Base-by-base conservation (phyloP, 176 grass and related monocot species). In the Carex scoparia region DNA sequence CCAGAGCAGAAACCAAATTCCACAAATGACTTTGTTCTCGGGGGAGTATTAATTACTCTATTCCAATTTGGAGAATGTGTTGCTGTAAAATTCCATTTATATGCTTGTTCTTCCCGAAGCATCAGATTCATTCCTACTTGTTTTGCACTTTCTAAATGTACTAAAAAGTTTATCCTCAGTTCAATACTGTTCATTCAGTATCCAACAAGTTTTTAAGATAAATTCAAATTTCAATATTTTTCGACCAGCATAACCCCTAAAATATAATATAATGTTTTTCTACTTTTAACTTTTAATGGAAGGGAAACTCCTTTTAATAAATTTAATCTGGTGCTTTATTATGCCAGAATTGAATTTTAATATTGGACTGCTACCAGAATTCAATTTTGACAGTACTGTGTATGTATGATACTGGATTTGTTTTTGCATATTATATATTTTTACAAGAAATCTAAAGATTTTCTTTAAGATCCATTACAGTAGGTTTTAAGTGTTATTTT, bases 61-160 rank as follows among this genome's bases (percentile, higher is more conserved):
- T 57, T 57, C 27, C 69, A 72, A 19, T 72, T 72, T 72, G 37
- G 69, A 72, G 7, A 49, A 72, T 72, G 16, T 72, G 16, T 72
- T 28, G 61, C 69, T 48, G 7, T 48, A 10, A 63, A 72, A 46
- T 72, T 46, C 69, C 51, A 78, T 16, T 55, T 58, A 78, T 78
- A 78, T 77, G 51, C 49, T 78, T 27, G 44, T 23, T 49, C 30
- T 78, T 78, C 33, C 11, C 0, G 5, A 76, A 78, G 74, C 23
- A 78, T 78, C 51, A 18, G 51, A 78, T 57, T 56, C 49, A 32
- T 56, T 78, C 27, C 73, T 56, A 32, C 28, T 78, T 78, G 73
- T 55, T 56, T 77, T 31, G 11, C 23, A 77, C 74, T 58, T 55
- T 32, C 0, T 33, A 33, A 57, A 23, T 14, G 40, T 72, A 48